A percentile compares a stretch with the other conserved stretches of the same genome.
These are phyloP conservation scores for Corchorus capsularis DNA, from an alignment of 345 rosid species.

Conservation along the genomic window DNA sequence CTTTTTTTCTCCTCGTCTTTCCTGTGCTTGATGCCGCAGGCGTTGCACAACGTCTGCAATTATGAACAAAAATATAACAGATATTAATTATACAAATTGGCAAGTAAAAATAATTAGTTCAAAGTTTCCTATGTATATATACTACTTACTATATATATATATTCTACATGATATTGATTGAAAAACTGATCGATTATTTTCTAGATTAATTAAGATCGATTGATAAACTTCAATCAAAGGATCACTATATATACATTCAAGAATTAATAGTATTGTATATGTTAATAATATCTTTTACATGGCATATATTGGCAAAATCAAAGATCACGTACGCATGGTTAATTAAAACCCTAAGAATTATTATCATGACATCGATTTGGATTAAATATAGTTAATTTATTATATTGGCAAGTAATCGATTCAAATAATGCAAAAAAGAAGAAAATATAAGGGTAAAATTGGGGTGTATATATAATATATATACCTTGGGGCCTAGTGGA, in stretches of 20 bases:
- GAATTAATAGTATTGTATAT: no score
- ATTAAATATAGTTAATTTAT: neutral
- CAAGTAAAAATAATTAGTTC: neutral
- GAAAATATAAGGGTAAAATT: neutral
- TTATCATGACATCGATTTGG: neutral
- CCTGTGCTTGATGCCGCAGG: slow-evolving; percentile 42
- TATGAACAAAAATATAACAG: neutral
- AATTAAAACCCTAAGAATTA: neutral
- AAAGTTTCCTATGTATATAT: neutral
- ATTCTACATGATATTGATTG: neutral
- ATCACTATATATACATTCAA: no score
- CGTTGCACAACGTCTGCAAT: slow-evolving; percentile 42
- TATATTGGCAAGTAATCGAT: neutral
- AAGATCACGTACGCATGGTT: no score
- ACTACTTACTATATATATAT: no score
- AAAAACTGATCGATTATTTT: no score
- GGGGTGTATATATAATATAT: neutral
- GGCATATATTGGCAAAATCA: neutral
- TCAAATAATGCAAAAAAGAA: neutral
- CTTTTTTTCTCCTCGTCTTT: slow-evolving; percentile 30
- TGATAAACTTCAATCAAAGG: neutral
- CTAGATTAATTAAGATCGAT: no score
- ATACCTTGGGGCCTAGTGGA: slow-evolving; percentile 46
- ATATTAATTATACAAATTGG: neutral
- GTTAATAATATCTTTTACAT: neutral